A percentile compares a stretch with the other conserved stretches of the same genome.
phyloP scores from a whole-genome alignment of 208 protist genomes.

The Crithidia bombi region DNA sequence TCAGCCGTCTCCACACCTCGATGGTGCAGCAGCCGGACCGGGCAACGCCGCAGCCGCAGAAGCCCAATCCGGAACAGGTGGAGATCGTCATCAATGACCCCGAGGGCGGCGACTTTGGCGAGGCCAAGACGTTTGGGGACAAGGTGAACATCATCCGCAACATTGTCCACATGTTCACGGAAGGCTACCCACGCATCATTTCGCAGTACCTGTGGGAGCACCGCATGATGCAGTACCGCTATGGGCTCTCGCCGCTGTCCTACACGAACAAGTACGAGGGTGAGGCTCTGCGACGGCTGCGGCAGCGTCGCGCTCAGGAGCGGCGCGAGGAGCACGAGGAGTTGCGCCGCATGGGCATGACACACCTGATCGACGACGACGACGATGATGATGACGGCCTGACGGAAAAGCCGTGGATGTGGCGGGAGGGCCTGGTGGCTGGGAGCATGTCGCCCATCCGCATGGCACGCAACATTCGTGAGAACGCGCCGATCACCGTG shows the following conservation, averaged over 20 bases:
- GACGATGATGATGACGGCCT: constrained; percentile 24
- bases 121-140: constrained; percentile 51
- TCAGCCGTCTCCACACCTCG: constrained; percentile 34
- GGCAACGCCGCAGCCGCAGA: not conserved
- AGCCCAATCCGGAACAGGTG: constrained; percentile 23
- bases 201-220: constrained; percentile 92
- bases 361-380: constrained; percentile 46
- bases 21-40: constrained; percentile 29
- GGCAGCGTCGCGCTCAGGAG: constrained; percentile 48
- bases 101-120: constrained; percentile 83
- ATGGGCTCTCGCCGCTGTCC: constrained; percentile 72
- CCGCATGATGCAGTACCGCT: constrained; percentile 67
- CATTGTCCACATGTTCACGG: constrained; percentile 92
- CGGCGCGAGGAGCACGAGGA: constrained; percentile 45
- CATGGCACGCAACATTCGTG: constrained; percentile 87
- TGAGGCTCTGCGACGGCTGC: constrained; percentile 67
- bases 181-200: constrained; percentile 89
- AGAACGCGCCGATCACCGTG: constrained; percentile 82
- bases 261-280: constrained; percentile 89
- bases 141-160: constrained; percentile 77
- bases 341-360: constrained; percentile 43
- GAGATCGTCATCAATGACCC: constrained; percentile 83
- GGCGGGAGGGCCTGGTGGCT: constrained; percentile 44
- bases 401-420: constrained; percentile 49
- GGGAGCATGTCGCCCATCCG: constrained; percentile 70